A percentile compares a stretch with the other conserved stretches of the same genome.
phyloP scores from a whole-genome alignment of 1,284 basidiomycete species.

The Ustilago hordei region DNA sequence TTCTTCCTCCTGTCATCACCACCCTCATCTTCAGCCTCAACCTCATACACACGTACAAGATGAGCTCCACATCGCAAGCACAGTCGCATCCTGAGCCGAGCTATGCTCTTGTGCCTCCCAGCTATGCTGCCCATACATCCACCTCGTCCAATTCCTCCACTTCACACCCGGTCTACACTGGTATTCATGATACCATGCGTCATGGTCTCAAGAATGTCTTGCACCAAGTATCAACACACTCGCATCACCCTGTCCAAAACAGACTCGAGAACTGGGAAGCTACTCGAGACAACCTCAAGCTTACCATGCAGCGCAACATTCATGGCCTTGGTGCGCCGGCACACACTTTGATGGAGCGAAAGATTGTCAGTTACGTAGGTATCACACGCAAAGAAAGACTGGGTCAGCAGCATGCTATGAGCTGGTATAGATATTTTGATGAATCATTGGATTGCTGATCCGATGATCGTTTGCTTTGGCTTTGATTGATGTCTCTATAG shows the following conservation, averaged over 20 bases:
- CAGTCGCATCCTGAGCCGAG: slow-evolving; percentile 36
- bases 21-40: not conserved
- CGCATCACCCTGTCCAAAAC: slow-evolving; percentile 64
- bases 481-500: not conserved
- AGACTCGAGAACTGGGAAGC: slow-evolving; percentile 79
- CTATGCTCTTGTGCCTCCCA: slow-evolving; percentile 55
- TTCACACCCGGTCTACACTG: slow-evolving; percentile 59
- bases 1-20: slow-evolving; percentile 1
- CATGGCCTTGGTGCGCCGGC: slow-evolving; percentile 90
- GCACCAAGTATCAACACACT: slow-evolving; percentile 47
- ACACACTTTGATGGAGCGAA: slow-evolving; percentile 91
- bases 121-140: slow-evolving; percentile 30
- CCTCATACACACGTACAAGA: not conserved
- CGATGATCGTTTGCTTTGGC: not conserved
- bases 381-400: not conserved
- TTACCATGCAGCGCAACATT: slow-evolving; percentile 85
- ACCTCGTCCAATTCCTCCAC: slow-evolving; percentile 48
- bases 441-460: not conserved
- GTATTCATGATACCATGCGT: slow-evolving; percentile 67
- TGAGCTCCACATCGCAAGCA: slow-evolving; percentile 30
- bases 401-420: not conserved
- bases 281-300: slow-evolving; percentile 87
- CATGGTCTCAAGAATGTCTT: slow-evolving; percentile 59
- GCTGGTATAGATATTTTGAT: not conserved
- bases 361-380: slow-evolving; percentile 81